These are phyloP conservation scores for Saururus chinensis DNA, from an alignment of 164 flowering plant genomes.

Conservation along the genomic window DNA sequence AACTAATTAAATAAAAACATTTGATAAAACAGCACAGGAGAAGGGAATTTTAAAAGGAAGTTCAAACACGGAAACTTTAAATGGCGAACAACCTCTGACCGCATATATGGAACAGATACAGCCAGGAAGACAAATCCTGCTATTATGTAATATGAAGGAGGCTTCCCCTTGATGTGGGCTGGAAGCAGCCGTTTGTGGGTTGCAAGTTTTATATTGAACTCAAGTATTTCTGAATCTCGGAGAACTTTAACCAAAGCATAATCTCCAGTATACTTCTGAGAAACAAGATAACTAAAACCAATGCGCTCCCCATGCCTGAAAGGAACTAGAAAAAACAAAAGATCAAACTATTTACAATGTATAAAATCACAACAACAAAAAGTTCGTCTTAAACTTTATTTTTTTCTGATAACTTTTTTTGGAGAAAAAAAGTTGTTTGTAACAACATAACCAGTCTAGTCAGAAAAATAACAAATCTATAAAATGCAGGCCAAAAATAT, in stretches of 20 bases:
- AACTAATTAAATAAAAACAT: neutral
- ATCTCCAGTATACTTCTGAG: conserved; percentile 91
- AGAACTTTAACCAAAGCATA: conserved; percentile 60
- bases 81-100: conserved; percentile 59
- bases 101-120: conserved; percentile 80
- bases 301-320: conserved; percentile 98
- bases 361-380: neutral
- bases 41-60: neutral
- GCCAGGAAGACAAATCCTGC: conserved; percentile 82
- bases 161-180: conserved; percentile 63
- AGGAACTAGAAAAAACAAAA: conserved; percentile 48
- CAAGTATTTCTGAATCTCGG: conserved; percentile 41
- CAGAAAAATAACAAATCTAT: no score
- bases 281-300: conserved; percentile 90
- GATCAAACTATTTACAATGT: neutral
- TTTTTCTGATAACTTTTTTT: no score
- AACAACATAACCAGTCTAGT: no score
- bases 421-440: no score
- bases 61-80: neutral
- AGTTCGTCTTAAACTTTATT: neutral
- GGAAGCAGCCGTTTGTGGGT: conserved; percentile 63
- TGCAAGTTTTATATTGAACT: conserved; percentile 48
- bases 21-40: neutral
- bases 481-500: no score
- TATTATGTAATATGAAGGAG: conserved; percentile 83